Evolutionary conservation across 495 filamentous ascomycete species (phyloP), one percentile per base, ranked within the genome.

Genomic region (Glonium stellatum): DNA sequence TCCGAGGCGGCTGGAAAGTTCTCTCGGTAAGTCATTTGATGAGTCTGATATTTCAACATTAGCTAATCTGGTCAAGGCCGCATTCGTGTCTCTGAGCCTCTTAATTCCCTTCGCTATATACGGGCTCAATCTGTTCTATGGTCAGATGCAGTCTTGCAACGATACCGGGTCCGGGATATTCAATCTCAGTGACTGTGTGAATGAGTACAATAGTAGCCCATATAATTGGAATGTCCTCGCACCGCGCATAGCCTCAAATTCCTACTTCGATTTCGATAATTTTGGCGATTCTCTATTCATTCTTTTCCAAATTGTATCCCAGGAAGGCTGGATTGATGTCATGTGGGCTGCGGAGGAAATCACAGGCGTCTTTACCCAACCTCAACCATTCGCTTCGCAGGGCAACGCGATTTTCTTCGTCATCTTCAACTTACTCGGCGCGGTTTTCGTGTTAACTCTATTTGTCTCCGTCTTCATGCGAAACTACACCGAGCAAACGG

Each of bases 391-490:
- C 62, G 77, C 81, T 4, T 81, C 85, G 3, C 87, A 92, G 65
- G 90, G 85, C 22, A 96, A 97, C 63, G 92, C 88, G 1, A 63
- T 97, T 22, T 97, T 96, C 80, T 96, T 97, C 72, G 83, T 99
- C 51, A 80, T 89, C 12, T 99, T 97, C 83, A 99, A 99, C 72
- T 81, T 99, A 64, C 81, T 99, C 59, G 92, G 90, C 23, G 89
- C 95, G 1, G 95, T 99, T 69, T 99, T 99, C 77, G 89, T 99
- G 53, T 78, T 99, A 73, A 99, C 95, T 1, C 77, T 99, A 69
- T 99, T 99, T 70, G 93, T 97, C 36, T 97, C 93, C 62, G 93
- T 99, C 51, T 99, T 99, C 72, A 99, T 99, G 95, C 88, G 93
- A 47, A 97, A 95, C 71, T 97, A 97, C 76, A 97, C 93, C 3